These are phyloP conservation scores for Kazachstania martiniae DNA, from an alignment of 805 yeast species.

Conservation along the genomic window DNA sequence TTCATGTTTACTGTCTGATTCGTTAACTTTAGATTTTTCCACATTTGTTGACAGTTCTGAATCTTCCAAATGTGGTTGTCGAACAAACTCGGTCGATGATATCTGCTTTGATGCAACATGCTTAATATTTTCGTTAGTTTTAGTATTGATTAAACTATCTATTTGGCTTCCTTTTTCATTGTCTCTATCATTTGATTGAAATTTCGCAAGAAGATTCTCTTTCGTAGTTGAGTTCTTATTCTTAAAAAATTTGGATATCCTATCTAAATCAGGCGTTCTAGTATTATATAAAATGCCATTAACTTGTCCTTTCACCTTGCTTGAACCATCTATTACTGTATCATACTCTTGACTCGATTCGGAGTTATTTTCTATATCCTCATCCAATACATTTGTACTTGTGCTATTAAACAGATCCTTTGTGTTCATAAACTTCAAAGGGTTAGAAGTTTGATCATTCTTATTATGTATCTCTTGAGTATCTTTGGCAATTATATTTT, in stretches of 20 bases:
- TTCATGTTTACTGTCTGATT: too few relatives aligned
- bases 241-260: slow-evolving; percentile 17
- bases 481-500: not conserved
- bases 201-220: slow-evolving; percentile 6
- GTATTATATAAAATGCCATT: slow-evolving; percentile 10
- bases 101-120: too few relatives aligned
- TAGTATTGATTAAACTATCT: too few relatives aligned
- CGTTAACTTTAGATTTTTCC: too few relatives aligned
- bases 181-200: slow-evolving; percentile 4
- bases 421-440: slow-evolving; percentile 4
- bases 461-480: not conserved
- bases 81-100: too few relatives aligned
- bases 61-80: too few relatives aligned
- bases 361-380: not conserved
- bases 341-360: not conserved
- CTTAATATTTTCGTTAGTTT: too few relatives aligned
- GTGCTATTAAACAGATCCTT: slow-evolving; percentile 1
- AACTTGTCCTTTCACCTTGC: too few relatives aligned
- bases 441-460: not conserved
- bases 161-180: too few relatives aligned
- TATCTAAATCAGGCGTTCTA: slow-evolving; percentile 21
- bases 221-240: slow-evolving; percentile 10
- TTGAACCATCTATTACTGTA: too few relatives aligned
- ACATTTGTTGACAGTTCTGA: too few relatives aligned
- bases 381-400: not conserved